These are phyloP conservation scores for Hypericum androsaemum DNA, from an alignment of 345 rosid species.

Conservation along the genomic window DNA sequence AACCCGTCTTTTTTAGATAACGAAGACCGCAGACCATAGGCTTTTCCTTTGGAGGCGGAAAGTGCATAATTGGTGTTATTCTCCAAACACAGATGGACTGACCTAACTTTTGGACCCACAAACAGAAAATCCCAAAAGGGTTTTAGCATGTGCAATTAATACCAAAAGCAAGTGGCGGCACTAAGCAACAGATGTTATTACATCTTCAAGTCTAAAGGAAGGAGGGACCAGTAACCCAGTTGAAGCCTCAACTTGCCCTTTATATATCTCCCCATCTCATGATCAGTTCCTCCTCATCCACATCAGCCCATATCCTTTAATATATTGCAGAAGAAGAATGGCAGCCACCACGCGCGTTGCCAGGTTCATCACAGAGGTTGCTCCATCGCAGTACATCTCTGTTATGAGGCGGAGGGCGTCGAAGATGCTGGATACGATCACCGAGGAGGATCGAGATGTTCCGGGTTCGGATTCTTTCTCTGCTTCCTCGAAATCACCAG, in stretches of 20 bases:
- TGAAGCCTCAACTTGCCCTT: slow-evolving; percentile 13
- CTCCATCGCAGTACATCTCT: slow-evolving; percentile 65
- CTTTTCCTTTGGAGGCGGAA: too few relatives aligned
- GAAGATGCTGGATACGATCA: slow-evolving; percentile 61
- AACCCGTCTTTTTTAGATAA: too few relatives aligned
- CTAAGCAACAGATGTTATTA: slow-evolving; percentile 11
- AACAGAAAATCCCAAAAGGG: too few relatives aligned
- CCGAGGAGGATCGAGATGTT: too few relatives aligned
- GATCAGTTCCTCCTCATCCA: slow-evolving; percentile 14
- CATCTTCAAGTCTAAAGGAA: slow-evolving; percentile 2
- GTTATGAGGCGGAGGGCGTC: slow-evolving; percentile 61
- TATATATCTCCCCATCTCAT: slow-evolving; percentile 15
- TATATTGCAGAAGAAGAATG: slow-evolving; percentile 21
- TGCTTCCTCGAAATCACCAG: too few relatives aligned
- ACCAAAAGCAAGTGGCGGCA: slow-evolving; percentile 29
- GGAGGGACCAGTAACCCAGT: slow-evolving; percentile 19
- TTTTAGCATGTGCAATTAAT: slow-evolving; percentile 12
- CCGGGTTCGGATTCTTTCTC: too few relatives aligned
- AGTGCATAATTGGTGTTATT: too few relatives aligned
- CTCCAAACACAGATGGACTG: too few relatives aligned
- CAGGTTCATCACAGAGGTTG: slow-evolving; percentile 68
- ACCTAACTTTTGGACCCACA: too few relatives aligned
- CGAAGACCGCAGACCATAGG: too few relatives aligned
- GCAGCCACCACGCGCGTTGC: slow-evolving; percentile 51
- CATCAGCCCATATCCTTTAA: slow-evolving; percentile 1